Conservation (phyloP, 2,329 filamentous ascomycete species). For the Fusarium bulbicola region DNA sequence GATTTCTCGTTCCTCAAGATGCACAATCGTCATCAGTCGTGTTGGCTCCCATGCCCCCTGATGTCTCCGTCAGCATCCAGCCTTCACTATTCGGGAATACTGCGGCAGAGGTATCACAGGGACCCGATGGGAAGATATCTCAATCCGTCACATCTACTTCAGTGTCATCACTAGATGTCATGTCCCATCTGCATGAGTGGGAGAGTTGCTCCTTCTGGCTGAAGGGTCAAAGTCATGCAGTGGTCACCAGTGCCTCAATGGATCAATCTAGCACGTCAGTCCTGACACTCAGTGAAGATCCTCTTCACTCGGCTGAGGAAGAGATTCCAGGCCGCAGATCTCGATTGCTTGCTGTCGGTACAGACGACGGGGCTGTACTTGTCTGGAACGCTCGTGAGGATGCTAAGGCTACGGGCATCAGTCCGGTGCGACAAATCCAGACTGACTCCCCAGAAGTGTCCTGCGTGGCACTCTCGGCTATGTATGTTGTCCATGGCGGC, state of each 20-base stretch:
- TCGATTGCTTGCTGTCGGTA: constrained; percentile 83
- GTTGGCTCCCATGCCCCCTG: constrained; percentile 3
- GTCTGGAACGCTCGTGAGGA: constrained; percentile 85
- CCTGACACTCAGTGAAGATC: constrained; percentile 80
- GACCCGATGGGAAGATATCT: constrained; percentile 34
- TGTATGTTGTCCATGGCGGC: constrained; percentile 92
- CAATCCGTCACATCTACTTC: constrained; percentile 39
- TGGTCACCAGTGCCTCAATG: constrained; percentile 75
- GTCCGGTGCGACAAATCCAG: constrained; percentile 81
- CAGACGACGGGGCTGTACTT: constrained; percentile 77
- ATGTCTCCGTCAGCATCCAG: background rate
- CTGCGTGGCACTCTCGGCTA: constrained; percentile 80
- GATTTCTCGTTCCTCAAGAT: constrained; percentile 42
- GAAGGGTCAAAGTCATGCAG: constrained; percentile 64
- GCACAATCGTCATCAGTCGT: constrained; percentile 11
- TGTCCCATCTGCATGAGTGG: constrained; percentile 46
- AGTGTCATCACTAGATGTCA: constrained; percentile 20
- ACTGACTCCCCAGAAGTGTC: constrained; percentile 92
- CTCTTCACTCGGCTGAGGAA: constrained; percentile 58
- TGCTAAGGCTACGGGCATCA: constrained; percentile 56
- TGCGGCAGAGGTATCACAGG: background rate
- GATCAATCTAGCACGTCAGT: constrained; percentile 80
- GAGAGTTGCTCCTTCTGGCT: constrained; percentile 52
- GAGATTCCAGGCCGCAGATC: constrained; percentile 88
- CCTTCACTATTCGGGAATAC: constrained; percentile 46